These are phyloP conservation scores for Geranium brycei DNA, from an alignment of 345 rosid genomes.

Conservation along the genomic window DNA sequence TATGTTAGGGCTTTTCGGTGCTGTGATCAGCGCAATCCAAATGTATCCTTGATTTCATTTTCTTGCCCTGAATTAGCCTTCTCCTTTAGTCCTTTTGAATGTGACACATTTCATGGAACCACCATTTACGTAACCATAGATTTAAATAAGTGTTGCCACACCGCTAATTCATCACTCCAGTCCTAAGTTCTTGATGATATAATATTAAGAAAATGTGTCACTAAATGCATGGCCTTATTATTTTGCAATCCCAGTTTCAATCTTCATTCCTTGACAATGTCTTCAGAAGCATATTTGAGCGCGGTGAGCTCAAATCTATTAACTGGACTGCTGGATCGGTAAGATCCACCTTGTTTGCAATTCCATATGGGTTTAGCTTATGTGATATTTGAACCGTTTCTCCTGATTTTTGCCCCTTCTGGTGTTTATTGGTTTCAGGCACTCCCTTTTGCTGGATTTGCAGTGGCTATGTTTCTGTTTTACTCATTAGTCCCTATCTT, in stretches of 20 bases:
- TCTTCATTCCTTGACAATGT: conserved; percentile 29
- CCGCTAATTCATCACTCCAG: neutral
- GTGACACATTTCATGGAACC: neutral
- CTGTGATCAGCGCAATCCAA: conserved; percentile 68
- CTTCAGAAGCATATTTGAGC: conserved; percentile 67
- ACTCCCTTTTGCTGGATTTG: conserved; percentile 46
- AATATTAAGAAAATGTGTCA: neutral
- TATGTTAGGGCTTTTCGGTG: conserved; percentile 70
- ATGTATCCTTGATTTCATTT: conserved; percentile 54
- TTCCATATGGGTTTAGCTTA: too few species aligned
- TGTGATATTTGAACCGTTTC: too few species aligned
- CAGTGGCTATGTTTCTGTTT: conserved; percentile 58
- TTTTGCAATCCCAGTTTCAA: conserved; percentile 2
- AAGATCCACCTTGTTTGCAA: conserved; percentile 16
- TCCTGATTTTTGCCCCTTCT: too few species aligned
- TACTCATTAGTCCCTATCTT: conserved; percentile 68
- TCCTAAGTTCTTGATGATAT: neutral
- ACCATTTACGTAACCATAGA: neutral
- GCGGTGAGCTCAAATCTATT: conserved; percentile 52
- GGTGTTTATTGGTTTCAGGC: conserved; percentile 37
- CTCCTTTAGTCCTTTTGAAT: neutral
- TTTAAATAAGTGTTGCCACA: neutral
- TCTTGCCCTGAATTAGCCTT: neutral
- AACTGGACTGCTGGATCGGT: conserved; percentile 80
- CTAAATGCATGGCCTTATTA: neutral